Conservation (phyloP, 139 green algal species). For the Eudorina sp. region DNA sequence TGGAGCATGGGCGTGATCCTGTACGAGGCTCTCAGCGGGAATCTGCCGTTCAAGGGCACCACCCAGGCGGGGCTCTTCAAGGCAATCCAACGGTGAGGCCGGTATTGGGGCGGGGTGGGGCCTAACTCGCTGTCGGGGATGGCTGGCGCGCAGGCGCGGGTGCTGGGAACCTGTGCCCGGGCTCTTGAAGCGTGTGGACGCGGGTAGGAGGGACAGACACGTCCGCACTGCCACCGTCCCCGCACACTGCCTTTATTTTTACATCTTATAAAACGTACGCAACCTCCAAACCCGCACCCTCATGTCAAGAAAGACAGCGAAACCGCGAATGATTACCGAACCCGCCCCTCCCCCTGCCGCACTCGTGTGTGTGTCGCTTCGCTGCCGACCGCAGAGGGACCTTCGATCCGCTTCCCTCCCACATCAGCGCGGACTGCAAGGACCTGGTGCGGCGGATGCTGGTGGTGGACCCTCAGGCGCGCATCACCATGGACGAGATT, state of each 20-base stretch:
- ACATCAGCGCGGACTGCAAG: slow-evolving; percentile 48
- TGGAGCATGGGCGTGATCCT: slow-evolving; percentile 80
- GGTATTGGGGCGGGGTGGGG: not conserved
- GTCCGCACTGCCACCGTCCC: too few relatives aligned
- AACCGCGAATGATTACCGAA: too few relatives aligned
- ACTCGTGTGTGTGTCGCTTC: too few relatives aligned
- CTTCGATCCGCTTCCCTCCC: slow-evolving; percentile 55
- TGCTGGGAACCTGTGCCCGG: too few relatives aligned
- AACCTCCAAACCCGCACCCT: too few relatives aligned
- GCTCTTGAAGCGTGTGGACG: too few relatives aligned
- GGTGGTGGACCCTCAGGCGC: slow-evolving; percentile 76
- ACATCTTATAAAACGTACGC: too few relatives aligned
- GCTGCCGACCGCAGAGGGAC: slow-evolving; percentile 54
- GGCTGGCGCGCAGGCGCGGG: too few relatives aligned
- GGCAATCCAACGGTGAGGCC: slow-evolving; percentile 54
- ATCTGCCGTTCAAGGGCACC: slow-evolving; percentile 68
- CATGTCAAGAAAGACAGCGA: too few relatives aligned
- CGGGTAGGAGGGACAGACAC: too few relatives aligned
- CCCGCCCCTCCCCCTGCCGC: too few relatives aligned
- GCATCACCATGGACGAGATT: slow-evolving; percentile 62
- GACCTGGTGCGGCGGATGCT: slow-evolving; percentile 80
- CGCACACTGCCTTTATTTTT: too few relatives aligned
- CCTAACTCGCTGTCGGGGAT: not conserved
- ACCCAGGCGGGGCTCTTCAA: slow-evolving; percentile 62
- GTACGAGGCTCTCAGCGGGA: slow-evolving; percentile 71